Evolutionary conservation across 2,329 filamentous ascomycete species (phyloP).

Genomic region (Cephalotrichum gorgonifer): DNA sequence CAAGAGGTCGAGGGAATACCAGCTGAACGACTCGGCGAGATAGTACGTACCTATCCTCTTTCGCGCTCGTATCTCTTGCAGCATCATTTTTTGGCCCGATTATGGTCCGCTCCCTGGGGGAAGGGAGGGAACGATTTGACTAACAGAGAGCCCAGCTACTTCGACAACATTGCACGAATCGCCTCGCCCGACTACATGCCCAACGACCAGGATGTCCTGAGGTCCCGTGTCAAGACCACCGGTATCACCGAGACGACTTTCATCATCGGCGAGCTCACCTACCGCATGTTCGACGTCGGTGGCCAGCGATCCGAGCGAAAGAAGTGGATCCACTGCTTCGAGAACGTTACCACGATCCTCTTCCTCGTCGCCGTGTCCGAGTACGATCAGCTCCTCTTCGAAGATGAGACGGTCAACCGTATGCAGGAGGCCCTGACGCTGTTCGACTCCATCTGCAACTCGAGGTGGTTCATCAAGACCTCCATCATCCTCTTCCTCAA

Average conservation of each 20-base stretch:
- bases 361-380: constrained; percentile 96
- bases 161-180: constrained; percentile 88
- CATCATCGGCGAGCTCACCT: constrained; percentile 88
- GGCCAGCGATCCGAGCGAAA: constrained; percentile 92
- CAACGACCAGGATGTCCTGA: constrained; percentile 88
- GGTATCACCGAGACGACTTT: constrained; percentile 96
- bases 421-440: constrained; percentile 84
- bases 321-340: constrained; percentile 99
- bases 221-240: constrained; percentile 94
- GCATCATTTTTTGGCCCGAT: too few species aligned
- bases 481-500: constrained; percentile 84
- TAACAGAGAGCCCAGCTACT: constrained; percentile 59
- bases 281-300: constrained; percentile 96
- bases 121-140: constrained; percentile 9
- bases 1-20: constrained; percentile 90
- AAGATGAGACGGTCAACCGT: constrained; percentile 92
- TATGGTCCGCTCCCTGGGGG: too few species aligned
- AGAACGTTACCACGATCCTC: constrained; percentile 93
- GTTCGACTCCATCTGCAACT: constrained; percentile 82
- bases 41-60: too few species aligned
- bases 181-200: constrained; percentile 87
- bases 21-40: constrained; percentile 91
- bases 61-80: not conserved
- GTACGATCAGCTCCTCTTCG: constrained; percentile 91
- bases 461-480: constrained; percentile 82